A percentile compares a stretch with the other conserved stretches of the same genome.
Conservation (phyloP, 2,329 filamentous ascomycete species). For the Metarhizium humberi region DNA sequence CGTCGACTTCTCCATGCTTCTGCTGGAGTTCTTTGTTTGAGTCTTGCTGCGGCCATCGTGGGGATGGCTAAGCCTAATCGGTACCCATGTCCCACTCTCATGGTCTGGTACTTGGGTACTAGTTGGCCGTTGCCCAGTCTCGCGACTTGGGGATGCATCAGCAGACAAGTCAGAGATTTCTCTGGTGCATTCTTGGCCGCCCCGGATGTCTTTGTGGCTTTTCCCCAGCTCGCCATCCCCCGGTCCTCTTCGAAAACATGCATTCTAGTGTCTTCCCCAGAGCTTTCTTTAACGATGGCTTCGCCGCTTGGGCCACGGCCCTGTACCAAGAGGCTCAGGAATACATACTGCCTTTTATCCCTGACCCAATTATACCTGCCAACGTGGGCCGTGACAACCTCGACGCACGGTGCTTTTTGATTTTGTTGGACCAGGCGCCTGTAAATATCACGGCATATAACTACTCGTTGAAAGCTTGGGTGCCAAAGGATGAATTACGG, state of each 20-base stretch:
- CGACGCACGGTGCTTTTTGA: background rate
- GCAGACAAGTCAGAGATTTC: constrained; percentile 14
- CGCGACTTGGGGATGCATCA: constrained; percentile 7
- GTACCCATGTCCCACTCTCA: constrained; percentile 2
- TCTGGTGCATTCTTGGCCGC: constrained; percentile 1
- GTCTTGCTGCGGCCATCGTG: constrained; percentile 4
- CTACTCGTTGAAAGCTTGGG: background rate
- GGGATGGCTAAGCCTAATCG: constrained; percentile 8
- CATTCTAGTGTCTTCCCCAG: background rate
- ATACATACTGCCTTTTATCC: background rate
- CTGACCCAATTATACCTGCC: background rate
- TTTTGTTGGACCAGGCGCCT: background rate
- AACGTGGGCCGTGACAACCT: background rate
- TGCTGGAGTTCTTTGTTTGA: constrained; percentile 4
- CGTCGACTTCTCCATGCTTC: constrained; percentile 7
- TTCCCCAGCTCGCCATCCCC: background rate
- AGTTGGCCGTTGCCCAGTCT: constrained; percentile 6
- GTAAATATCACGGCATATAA: background rate
- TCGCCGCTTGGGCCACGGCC: background rate
- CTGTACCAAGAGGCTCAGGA: background rate
- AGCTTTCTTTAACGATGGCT: background rate
- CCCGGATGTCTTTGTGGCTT: background rate
- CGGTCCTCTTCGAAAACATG: background rate
- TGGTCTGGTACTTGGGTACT: background rate
- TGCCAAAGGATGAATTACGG: background rate